phyloP scores from a whole-genome alignment of 352 stramenopile species.

The Phytophthora sojae region DNA sequence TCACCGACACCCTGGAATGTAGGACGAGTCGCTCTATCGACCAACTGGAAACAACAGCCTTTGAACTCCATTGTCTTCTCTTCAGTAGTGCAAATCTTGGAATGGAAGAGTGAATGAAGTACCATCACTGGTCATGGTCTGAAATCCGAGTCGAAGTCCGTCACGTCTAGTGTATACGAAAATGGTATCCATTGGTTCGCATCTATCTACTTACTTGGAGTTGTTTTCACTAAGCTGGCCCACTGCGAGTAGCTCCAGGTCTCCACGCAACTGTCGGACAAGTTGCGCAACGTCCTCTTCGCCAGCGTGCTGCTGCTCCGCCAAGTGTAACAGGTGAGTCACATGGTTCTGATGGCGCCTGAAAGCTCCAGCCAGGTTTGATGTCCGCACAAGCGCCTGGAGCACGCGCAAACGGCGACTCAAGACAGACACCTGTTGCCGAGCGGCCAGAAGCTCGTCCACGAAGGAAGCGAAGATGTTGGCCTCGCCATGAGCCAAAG shows the following conservation, averaged over 20 bases:
- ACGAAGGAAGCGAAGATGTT: conserved; percentile 39
- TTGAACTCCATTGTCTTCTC: no score
- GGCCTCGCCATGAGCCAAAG: conserved; percentile 30
- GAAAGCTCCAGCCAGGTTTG: conserved; percentile 44
- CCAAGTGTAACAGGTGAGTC: conserved; percentile 27
- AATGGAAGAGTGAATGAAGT: no score
- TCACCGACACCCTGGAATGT: no score
- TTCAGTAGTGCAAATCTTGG: no score
- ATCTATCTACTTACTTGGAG: conserved; percentile 31
- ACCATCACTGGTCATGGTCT: no score
- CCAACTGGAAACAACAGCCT: no score
- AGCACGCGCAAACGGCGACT: conserved; percentile 45
- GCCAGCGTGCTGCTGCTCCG: conserved; percentile 34
- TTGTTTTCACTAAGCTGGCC: conserved; percentile 30
- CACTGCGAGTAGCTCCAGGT: conserved; percentile 64
- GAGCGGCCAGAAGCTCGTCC: conserved; percentile 29
- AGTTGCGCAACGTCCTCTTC: conserved; percentile 51
- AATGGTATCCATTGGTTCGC: conserved; percentile 23
- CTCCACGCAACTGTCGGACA: conserved; percentile 63
- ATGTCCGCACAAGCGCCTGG: conserved; percentile 58
- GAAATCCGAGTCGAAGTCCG: no score
- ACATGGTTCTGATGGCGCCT: conserved; percentile 45
- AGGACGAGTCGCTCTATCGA: no score
- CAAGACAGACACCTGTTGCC: conserved; percentile 14
- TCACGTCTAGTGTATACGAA: neutral